Conservation (phyloP, 306 rosid species). For the Pachyrhizus erosus region DNA sequence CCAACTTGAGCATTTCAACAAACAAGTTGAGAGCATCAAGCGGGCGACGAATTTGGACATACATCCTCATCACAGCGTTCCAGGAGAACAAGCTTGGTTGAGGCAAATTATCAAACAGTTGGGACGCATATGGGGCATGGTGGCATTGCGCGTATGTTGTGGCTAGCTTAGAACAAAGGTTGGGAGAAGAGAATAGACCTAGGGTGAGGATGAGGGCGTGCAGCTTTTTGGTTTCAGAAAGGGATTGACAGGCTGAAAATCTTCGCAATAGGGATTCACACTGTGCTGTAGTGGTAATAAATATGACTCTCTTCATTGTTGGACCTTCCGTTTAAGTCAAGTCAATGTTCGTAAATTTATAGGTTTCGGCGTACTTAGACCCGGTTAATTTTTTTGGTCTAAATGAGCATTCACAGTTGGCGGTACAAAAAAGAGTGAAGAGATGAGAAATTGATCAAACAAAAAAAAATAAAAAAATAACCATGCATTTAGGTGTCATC, state of each 20-base stretch:
- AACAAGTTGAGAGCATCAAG: constrained; percentile 65
- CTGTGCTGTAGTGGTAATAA: constrained; percentile 30
- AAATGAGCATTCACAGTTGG: background rate
- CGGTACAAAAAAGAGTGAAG: no score
- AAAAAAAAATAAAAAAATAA: no score
- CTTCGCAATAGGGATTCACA: constrained; percentile 51
- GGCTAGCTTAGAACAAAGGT: constrained; percentile 57
- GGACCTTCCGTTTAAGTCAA: constrained; percentile 16
- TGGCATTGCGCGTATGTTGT: constrained; percentile 64
- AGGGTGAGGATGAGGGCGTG: constrained; percentile 64
- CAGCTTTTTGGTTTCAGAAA: constrained; percentile 59
- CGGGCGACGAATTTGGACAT: constrained; percentile 51
- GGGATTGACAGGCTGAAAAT: constrained; percentile 57
- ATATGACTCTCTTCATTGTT: constrained; percentile 46
- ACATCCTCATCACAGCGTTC: constrained; percentile 69
- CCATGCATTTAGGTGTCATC: no score
- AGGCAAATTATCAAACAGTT: constrained; percentile 65
- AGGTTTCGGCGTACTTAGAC: background rate
- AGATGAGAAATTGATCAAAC: no score
- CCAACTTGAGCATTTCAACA: constrained; percentile 55
- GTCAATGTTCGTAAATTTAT: background rate
- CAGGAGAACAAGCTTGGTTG: constrained; percentile 54
- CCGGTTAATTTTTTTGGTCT: background rate
- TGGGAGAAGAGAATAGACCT: constrained; percentile 51
- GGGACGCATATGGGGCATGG: constrained; percentile 60